Evolutionary conservation across 345 rosid genomes (phyloP), one percentile per base, ranked within the genome.

Genomic region (Aurinia saxatilis): DNA sequence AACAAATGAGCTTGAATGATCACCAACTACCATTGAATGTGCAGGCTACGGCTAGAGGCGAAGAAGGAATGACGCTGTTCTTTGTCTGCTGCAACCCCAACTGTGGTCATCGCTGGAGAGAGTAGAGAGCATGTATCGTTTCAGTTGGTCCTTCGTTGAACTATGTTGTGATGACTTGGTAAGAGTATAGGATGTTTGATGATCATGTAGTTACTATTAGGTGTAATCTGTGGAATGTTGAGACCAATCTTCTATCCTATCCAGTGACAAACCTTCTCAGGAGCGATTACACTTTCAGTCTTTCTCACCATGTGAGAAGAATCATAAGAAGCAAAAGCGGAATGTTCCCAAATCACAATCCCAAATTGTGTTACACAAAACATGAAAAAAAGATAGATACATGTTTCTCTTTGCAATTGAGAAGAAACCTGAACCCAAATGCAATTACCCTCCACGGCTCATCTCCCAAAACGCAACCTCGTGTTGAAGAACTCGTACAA

Each of bases 21-120:
- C n/a, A n/a, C n/a, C n/a, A n/a, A n/a, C n/a, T n/a, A n/a, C n/a
- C n/a, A n/a, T n/a, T n/a, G 56, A 33, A 27, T 49, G 2, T 77
- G 63, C 80, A 85, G 88, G 84, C 88, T 30, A 76, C 96, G 67
- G 77, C 95, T 42, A 81, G 95, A 75, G 95, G 95, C 10, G 96
- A 89, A 79, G 98, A 86, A 68, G 93, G 93, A 41, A 86, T 84
- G 98, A 83, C 93, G 1, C 75, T 91, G 63, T 89, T 84, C 75
- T 86, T 84, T 44, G 98, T 91, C 30, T 89, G 98, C 77, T 89
- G 92, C 73, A 89, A 85, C 70, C 84, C 86, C 0, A 86, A 71
- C 21, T 92, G 95, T 38, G 82, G 87, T 10, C 48, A 86, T 60
- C 79, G 93, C 1, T 89, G 96, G 95, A 84, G 89, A 75, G 96